phyloP scores from a whole-genome alignment of 345 rosid genomes.

The Reutealis trisperma region DNA sequence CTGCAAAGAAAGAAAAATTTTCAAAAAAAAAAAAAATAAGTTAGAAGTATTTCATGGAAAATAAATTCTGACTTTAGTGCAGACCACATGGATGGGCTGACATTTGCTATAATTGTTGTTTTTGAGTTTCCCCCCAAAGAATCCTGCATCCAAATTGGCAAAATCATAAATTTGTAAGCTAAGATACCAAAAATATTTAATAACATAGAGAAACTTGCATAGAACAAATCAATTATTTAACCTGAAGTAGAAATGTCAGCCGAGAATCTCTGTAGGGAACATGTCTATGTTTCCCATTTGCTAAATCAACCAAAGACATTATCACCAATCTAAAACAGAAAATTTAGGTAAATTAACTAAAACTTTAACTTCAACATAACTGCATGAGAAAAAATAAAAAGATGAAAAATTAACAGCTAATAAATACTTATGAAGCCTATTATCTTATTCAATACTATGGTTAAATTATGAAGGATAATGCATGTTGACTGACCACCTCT shows the following conservation, averaged over 20 bases:
- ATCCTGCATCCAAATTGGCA: conserved; percentile 59
- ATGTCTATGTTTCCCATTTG: conserved; percentile 92
- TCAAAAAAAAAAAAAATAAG: background rate
- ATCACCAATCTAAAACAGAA: conserved; percentile 72
- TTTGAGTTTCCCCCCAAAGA: conserved; percentile 96
- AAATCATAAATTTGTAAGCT: conserved; percentile 1
- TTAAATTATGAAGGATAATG: background rate
- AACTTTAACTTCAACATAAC: background rate
- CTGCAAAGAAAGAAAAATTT: conserved; percentile 45
- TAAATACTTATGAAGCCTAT: background rate
- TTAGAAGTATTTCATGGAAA: background rate
- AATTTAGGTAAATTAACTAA: background rate
- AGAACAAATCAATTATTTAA: conserved; percentile 28
- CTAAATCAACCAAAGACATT: conserved; percentile 95
- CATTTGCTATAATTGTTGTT: conserved; percentile 90
- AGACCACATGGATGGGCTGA: conserved; percentile 89
- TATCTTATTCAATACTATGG: background rate
- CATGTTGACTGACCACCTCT: background rate
- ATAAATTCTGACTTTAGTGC: conserved; percentile 28
- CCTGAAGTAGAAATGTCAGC: conserved; percentile 95
- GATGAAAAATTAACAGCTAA: background rate
- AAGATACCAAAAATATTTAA: conserved; percentile 12
- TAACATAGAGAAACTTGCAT: conserved; percentile 4
- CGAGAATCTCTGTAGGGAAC: conserved; percentile 97
- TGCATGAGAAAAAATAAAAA: background rate